These are phyloP conservation scores for Nepenthes gracilis DNA, from an alignment of 148 eudicot genomes.

Conservation along the genomic window DNA sequence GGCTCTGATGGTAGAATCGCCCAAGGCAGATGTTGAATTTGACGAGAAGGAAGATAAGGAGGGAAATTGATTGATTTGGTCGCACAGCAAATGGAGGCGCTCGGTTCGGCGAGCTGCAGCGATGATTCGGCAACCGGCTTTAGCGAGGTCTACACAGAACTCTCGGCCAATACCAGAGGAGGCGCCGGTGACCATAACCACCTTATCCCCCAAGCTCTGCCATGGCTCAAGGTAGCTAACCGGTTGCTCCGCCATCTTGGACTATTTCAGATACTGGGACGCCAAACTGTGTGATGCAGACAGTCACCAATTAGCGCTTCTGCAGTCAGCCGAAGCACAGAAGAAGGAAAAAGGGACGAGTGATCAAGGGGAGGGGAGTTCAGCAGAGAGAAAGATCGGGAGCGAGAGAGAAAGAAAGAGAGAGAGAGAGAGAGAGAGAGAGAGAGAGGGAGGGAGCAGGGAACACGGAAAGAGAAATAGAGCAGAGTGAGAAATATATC, in stretches of 20 bases:
- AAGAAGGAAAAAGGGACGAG: too few relatives aligned
- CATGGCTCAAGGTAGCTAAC: conserved; percentile 23
- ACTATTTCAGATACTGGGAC: too few relatives aligned
- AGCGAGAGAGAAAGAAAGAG: too few relatives aligned
- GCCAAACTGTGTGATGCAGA: too few relatives aligned
- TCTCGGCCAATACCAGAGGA: conserved; percentile 64
- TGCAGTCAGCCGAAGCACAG: too few relatives aligned
- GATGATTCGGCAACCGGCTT: conserved; percentile 44
- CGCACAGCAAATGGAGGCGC: conserved; percentile 43
- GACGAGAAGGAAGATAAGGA: conserved; percentile 2
- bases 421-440: too few relatives aligned
- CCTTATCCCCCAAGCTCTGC: conserved; percentile 21
- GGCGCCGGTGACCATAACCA: conserved; percentile 67
- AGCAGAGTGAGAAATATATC: too few relatives aligned
- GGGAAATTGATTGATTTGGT: conserved; percentile 23
- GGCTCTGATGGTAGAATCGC: conserved; percentile 15
- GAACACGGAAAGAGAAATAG: too few relatives aligned
- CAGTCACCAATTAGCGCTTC: too few relatives aligned
- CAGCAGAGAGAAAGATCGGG: too few relatives aligned
- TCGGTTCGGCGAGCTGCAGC: conserved; percentile 55
- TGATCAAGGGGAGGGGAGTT: too few relatives aligned
- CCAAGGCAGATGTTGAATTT: not conserved
- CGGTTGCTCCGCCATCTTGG: conserved; percentile 3
- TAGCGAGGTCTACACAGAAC: conserved; percentile 45
- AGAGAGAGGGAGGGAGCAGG: too few relatives aligned